phyloP scores from a whole-genome alignment of 2,329 filamentous ascomycete species.

The Exophiala mesophila region DNA sequence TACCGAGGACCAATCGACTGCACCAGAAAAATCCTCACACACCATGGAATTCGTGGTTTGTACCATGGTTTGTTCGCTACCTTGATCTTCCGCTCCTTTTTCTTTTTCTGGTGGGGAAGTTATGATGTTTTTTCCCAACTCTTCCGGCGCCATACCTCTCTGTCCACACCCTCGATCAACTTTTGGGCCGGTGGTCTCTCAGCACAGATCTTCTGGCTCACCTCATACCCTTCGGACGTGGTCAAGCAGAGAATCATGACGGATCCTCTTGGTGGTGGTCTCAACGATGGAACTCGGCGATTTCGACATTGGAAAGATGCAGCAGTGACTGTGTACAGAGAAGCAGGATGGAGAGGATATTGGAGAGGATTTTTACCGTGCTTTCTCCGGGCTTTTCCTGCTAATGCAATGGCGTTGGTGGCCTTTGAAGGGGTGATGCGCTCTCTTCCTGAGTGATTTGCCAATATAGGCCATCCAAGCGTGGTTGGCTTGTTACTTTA shows the following conservation, averaged over 20 bases:
- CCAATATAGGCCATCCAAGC: too few species aligned
- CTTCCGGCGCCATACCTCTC: conserved; percentile 60
- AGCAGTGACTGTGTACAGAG: conserved; percentile 67
- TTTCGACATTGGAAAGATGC: conserved; percentile 78
- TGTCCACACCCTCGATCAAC: conserved; percentile 78
- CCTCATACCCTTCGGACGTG: conserved; percentile 85
- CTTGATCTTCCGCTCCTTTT: conserved; percentile 82
- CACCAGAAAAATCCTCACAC: conserved; percentile 53
- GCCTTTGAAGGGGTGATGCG: conserved; percentile 93
- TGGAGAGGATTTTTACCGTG: conserved; percentile 93
- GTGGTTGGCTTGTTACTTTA: too few species aligned
- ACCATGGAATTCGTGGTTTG: conserved; percentile 71
- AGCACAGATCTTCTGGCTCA: conserved; percentile 92
- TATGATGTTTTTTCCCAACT: conserved; percentile 78
- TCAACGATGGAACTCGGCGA: conserved; percentile 61
- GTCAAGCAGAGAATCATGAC: conserved; percentile 98
- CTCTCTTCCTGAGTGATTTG: conserved; percentile 37
- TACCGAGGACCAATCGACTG: conserved; percentile 89
- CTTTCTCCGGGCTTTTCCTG: conserved; percentile 88
- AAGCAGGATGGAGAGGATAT: conserved; percentile 73
- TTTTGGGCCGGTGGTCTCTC: conserved; percentile 96
- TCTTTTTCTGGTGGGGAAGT: conserved; percentile 98
- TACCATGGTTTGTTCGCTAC: conserved; percentile 85
- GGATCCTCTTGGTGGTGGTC: conserved; percentile 69
- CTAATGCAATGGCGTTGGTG: conserved; percentile 88